These are phyloP conservation scores for Syncephalastrum contaminatum DNA, from an alignment of 371 early-diverging fungal genomes.

Conservation along the genomic window DNA sequence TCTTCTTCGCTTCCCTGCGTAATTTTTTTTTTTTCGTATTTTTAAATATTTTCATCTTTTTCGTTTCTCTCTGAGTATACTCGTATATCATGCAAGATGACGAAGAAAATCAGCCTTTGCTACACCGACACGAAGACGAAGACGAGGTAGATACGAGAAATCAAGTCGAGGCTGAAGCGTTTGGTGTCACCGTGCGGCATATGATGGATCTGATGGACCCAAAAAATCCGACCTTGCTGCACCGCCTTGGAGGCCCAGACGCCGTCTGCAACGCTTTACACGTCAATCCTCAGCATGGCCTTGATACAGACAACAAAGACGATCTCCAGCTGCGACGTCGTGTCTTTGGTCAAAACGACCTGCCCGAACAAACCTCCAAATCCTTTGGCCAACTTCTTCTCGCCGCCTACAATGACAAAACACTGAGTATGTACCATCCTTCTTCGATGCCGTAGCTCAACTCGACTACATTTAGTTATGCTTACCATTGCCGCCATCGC, in stretches of 20 bases:
- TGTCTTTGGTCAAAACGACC: slow-evolving; percentile 69
- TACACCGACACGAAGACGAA: background rate
- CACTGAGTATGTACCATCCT: slow-evolving; percentile 43
- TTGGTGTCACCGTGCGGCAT: slow-evolving; percentile 48
- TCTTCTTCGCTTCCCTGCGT: too few relatives aligned
- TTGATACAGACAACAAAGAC: slow-evolving; percentile 52
- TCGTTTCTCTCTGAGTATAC: too few relatives aligned
- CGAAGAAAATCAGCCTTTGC: slow-evolving; percentile 12
- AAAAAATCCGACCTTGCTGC: slow-evolving; percentile 61
- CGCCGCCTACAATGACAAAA: slow-evolving; percentile 68
- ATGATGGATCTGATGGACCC: slow-evolving; percentile 65
- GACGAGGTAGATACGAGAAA: background rate
- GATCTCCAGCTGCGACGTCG: slow-evolving; percentile 46
- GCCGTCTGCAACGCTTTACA: slow-evolving; percentile 59
- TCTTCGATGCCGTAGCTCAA: background rate
- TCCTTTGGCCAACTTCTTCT: slow-evolving; percentile 61
- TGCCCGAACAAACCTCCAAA: slow-evolving; percentile 64
- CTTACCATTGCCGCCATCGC: slow-evolving; percentile 73
- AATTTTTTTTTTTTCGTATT: too few relatives aligned
- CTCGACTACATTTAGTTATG: slow-evolving; percentile 36
- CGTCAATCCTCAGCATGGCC: slow-evolving; percentile 65
- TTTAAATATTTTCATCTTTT: too few relatives aligned
- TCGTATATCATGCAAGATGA: slow-evolving; percentile 4
- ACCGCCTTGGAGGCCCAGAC: slow-evolving; percentile 65
- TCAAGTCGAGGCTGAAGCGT: slow-evolving; percentile 37